Evolutionary conservation across 2,329 filamentous ascomycete genomes (phyloP).

Genomic region (Penicillium sp.): DNA sequence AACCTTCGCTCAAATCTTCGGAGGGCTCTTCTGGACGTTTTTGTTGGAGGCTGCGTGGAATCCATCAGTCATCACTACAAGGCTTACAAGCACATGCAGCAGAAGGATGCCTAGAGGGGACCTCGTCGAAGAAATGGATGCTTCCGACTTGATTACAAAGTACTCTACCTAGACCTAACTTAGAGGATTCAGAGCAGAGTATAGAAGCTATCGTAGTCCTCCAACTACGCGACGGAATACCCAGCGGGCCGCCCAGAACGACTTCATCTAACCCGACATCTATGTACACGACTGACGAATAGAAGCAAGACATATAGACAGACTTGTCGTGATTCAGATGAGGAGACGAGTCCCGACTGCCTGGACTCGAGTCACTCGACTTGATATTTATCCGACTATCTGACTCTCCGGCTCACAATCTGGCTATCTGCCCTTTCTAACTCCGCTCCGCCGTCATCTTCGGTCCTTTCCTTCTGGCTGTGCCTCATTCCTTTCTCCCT

Average conservation of each 20-base stretch:
- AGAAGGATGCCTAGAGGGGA: neutral
- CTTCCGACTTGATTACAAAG: neutral
- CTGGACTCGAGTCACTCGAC: neutral
- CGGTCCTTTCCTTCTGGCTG: neutral
- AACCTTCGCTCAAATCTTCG: neutral
- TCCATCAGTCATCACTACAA: neutral
- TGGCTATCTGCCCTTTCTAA: neutral
- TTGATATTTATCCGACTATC: neutral
- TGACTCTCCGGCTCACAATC: neutral
- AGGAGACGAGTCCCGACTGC: neutral
- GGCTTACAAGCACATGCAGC: neutral
- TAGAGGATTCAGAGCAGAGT: neutral
- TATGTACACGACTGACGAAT: neutral
- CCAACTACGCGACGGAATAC: too few relatives aligned
- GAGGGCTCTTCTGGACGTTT: constrained; percentile 18
- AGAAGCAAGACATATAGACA: too few relatives aligned
- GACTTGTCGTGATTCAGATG: too few relatives aligned
- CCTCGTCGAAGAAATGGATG: too few relatives aligned
- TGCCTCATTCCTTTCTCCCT: neutral
- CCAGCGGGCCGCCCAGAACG: too few relatives aligned
- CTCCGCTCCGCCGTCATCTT: constrained; percentile 4
- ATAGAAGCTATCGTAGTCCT: too few relatives aligned
- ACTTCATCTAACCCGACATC: too few relatives aligned
- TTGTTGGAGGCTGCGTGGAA: neutral
- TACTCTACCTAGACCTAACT: neutral